A percentile compares a stretch with the other conserved stretches of the same genome.
These are phyloP conservation scores for Amanita pseudoporphyria DNA, from an alignment of 768 basidiomycete species.

Conservation along the genomic window DNA sequence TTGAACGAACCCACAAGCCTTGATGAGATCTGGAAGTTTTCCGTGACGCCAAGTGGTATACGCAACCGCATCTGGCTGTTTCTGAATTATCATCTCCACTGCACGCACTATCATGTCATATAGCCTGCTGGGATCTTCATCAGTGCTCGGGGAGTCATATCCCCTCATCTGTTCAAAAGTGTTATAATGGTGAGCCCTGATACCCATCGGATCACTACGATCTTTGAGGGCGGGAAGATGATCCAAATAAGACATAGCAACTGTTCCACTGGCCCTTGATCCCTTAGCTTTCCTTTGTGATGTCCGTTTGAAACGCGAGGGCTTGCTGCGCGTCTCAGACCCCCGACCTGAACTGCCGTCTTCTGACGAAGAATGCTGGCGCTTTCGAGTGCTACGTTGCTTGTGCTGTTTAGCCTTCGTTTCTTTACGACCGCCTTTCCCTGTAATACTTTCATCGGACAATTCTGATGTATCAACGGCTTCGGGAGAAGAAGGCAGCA, in stretches of 20 bases:
- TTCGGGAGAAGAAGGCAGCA: slow-evolving; percentile 7
- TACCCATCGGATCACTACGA: not conserved
- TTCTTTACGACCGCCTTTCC: not conserved
- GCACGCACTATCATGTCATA: slow-evolving; percentile 33
- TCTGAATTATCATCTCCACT: slow-evolving; percentile 32
- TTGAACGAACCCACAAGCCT: slow-evolving; percentile 45
- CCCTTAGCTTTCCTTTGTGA: not conserved
- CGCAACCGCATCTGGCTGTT: slow-evolving; percentile 33
- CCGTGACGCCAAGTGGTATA: slow-evolving; percentile 27
- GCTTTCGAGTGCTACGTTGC: not conserved
- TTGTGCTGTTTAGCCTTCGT: not conserved
- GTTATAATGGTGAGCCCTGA: not conserved
- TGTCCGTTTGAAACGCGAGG: not conserved
- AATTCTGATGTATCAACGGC: not conserved
- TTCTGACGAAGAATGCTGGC: not conserved
- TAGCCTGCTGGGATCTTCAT: slow-evolving; percentile 28
- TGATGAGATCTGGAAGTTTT: slow-evolving; percentile 23
- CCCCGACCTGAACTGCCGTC: not conserved
- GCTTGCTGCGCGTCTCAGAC: not conserved
- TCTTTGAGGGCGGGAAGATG: slow-evolving; percentile 4
- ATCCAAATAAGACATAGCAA: slow-evolving; percentile 2
- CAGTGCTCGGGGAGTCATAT: slow-evolving; percentile 22
- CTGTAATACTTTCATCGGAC: not conserved
- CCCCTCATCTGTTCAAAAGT: slow-evolving; percentile 9
- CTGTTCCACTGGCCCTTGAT: not conserved